Conservation (phyloP, 2,329 filamentous ascomycete genomes). For the Teratosphaeria epicoccoides region DNA sequence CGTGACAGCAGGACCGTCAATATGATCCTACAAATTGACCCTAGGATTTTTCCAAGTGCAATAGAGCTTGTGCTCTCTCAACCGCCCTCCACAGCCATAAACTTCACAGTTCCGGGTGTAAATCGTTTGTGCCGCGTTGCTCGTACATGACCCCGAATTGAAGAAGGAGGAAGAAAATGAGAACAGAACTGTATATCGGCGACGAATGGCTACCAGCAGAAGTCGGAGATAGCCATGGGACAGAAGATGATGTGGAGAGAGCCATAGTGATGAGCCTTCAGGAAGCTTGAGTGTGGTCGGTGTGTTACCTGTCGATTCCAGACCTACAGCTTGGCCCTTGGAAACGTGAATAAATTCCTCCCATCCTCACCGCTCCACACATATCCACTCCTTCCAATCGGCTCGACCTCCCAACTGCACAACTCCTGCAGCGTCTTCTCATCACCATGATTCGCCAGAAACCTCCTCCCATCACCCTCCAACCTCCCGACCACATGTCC, state of each 20-base stretch:
- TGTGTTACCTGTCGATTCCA: not conserved
- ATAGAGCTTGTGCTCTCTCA: too few relatives aligned
- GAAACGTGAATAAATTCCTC: slow-evolving; percentile 31
- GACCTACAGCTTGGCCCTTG: not conserved
- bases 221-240: not conserved
- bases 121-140: too few relatives aligned
- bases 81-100: too few relatives aligned
- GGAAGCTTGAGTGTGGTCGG: too few relatives aligned
- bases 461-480: slow-evolving; percentile 36
- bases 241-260: not conserved
- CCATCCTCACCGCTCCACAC: slow-evolving; percentile 28
- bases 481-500: slow-evolving; percentile 19
- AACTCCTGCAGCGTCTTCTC: slow-evolving; percentile 38
- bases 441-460: slow-evolving; percentile 49
- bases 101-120: too few relatives aligned
- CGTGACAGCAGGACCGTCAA: too few relatives aligned
- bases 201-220: not conserved
- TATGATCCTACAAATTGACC: too few relatives aligned
- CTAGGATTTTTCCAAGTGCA: too few relatives aligned
- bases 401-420: slow-evolving; percentile 34
- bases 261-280: not conserved
- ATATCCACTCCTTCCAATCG: slow-evolving; percentile 39
- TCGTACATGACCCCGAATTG: too few relatives aligned
- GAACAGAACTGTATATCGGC: not conserved
- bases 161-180: not conserved